phyloP scores from a whole-genome alignment of 257 asterid genomes.

The Scutellaria barbata region DNA sequence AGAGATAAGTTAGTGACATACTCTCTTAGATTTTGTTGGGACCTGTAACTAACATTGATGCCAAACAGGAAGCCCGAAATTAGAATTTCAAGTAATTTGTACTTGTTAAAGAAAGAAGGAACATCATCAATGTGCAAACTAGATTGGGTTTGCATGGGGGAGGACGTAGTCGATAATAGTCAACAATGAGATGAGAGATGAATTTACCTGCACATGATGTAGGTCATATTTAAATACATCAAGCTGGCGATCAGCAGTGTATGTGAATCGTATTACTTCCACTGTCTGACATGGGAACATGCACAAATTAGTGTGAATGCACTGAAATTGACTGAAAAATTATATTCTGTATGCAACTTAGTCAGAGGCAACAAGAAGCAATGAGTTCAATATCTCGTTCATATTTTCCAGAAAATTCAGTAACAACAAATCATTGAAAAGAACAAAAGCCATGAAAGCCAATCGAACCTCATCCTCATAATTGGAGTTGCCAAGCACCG shows the following conservation, averaged over 20 bases:
- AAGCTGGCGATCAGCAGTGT: slow-evolving; percentile 19
- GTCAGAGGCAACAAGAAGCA: background rate
- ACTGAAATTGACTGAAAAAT: slow-evolving; percentile 13
- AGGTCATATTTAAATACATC: slow-evolving; percentile 37
- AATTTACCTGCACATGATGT: slow-evolving; percentile 48
- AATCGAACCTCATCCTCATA: slow-evolving; percentile 49
- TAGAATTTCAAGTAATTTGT: background rate
- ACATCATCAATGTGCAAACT: slow-evolving; percentile 12
- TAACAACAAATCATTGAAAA: background rate
- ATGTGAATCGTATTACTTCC: slow-evolving; percentile 40
- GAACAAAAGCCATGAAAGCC: slow-evolving; percentile 8
- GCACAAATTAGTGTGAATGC: background rate
- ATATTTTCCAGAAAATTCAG: slow-evolving; percentile 7
- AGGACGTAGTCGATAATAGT: background rate
- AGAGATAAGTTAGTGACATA: slow-evolving; percentile 1
- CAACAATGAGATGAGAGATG: slow-evolving; percentile 1
- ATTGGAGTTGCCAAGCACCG: slow-evolving; percentile 43
- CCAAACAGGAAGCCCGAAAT: background rate
- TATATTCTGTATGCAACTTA: slow-evolving; percentile 2
- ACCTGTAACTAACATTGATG: slow-evolving; percentile 16
- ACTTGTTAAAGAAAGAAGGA: background rate
- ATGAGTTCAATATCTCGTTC: slow-evolving; percentile 17
- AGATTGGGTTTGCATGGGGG: slow-evolving; percentile 15
- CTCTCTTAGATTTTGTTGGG: slow-evolving; percentile 3
- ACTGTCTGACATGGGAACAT: slow-evolving; percentile 35